Conservation (phyloP, 2,329 filamentous ascomycete species). For the Fusarium irregulare region DNA sequence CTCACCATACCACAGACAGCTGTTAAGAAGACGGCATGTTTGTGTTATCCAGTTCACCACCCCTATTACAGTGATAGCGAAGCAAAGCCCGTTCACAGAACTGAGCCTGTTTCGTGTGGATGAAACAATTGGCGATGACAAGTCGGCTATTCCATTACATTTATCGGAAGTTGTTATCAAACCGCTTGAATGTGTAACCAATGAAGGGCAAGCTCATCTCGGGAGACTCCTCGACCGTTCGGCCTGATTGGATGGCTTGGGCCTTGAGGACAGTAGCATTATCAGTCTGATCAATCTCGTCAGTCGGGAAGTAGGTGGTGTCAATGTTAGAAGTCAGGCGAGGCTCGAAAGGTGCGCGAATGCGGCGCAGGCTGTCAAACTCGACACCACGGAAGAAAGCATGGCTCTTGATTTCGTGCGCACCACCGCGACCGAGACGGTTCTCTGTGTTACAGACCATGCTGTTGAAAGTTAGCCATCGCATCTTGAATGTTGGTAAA, state of each 20-base stretch:
- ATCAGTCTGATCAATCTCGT: constrained; percentile 97
- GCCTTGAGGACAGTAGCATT: constrained; percentile 88
- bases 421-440: constrained; percentile 86
- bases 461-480: constrained; percentile 58
- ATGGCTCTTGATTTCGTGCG: constrained; percentile 92
- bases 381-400: constrained; percentile 97
- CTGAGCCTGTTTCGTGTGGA: constrained; percentile 9
- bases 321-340: constrained; percentile 93
- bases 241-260: constrained; percentile 78
- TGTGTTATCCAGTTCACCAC: constrained; percentile 10
- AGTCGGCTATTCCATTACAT: constrained; percentile 7
- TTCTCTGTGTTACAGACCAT: constrained; percentile 95
- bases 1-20: constrained; percentile 9
- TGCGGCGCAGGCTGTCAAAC: constrained; percentile 91
- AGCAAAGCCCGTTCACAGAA: constrained; percentile 38
- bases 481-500: background rate
- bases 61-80: constrained; percentile 5
- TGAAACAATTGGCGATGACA: background rate
- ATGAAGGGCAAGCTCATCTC: constrained; percentile 91
- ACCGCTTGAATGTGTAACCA: constrained; percentile 86
- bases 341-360: constrained; percentile 95
- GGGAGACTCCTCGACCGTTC: constrained; percentile 78
- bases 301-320: constrained; percentile 97
- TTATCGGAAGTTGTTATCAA: constrained; percentile 77
- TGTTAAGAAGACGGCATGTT: constrained; percentile 1